A percentile compares a stretch with the other conserved stretches of the same genome.
Conservation (phyloP, 768 basidiomycete species). For the Lactifluus subvellereus region DNA sequence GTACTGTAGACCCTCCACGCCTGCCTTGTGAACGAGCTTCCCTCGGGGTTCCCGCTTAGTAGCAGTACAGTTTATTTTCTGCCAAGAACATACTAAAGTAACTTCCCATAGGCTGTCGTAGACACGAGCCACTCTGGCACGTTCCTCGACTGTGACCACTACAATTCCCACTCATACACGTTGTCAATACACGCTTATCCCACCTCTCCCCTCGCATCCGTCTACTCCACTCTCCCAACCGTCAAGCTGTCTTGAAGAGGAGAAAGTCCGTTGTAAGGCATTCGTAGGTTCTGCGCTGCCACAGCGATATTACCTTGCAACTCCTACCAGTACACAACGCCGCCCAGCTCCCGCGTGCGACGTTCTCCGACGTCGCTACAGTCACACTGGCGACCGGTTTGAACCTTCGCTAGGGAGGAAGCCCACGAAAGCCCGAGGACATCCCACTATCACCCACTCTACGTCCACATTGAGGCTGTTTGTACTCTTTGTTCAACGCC, state of each 20-base stretch:
- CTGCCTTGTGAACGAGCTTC: slow-evolving; percentile 22
- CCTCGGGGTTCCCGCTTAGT: slow-evolving; percentile 19
- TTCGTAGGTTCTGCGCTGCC: background rate
- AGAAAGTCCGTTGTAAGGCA: background rate
- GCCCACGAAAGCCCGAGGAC: too few relatives aligned
- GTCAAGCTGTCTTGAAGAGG: background rate
- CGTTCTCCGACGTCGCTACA: background rate
- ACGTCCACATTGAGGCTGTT: background rate
- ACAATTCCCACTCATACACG: slow-evolving; percentile 13
- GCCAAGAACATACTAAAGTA: background rate
- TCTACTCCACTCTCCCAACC: background rate
- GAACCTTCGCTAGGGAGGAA: background rate
- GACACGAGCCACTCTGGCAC: slow-evolving; percentile 25
- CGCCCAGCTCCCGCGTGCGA: background rate
- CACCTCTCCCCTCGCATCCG: background rate
- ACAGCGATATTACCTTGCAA: background rate
- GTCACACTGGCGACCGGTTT: background rate
- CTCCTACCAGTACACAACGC: background rate
- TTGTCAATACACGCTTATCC: background rate
- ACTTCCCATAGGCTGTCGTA: slow-evolving; percentile 19
- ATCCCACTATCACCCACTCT: too few relatives aligned
- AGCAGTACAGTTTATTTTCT: background rate
- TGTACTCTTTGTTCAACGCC: background rate
- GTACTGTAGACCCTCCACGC: slow-evolving; percentile 14
- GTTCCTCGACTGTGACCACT: slow-evolving; percentile 24